A percentile compares a stretch with the other conserved stretches of the same genome.
These are phyloP conservation scores for Colletotrichum lupini DNA, from an alignment of 2,329 filamentous ascomycete genomes.

Conservation along the genomic window DNA sequence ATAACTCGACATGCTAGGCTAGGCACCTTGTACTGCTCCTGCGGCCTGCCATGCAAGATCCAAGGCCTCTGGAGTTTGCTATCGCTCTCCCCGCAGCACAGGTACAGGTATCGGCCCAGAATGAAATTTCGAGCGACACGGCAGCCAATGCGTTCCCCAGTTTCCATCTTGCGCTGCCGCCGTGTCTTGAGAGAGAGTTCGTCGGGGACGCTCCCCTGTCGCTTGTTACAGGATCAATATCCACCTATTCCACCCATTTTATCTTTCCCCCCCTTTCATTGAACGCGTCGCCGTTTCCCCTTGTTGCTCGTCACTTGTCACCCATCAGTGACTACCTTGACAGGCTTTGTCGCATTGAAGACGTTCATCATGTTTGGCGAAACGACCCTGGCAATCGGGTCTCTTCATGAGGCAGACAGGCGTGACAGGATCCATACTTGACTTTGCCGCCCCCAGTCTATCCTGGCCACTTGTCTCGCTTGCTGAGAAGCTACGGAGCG, in stretches of 20 bases:
- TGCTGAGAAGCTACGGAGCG: background rate
- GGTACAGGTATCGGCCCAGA: constrained; percentile 6
- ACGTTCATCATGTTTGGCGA: constrained; percentile 17
- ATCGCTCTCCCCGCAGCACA: constrained; percentile 18
- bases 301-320: background rate
- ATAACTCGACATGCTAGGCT: background rate
- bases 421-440: constrained; percentile 3
- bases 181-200: background rate
- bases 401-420: constrained; percentile 24
- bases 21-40: background rate
- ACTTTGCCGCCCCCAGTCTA: constrained; percentile 12
- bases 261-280: constrained; percentile 13
- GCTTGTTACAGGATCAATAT: constrained; percentile 19
- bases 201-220: constrained; percentile 8
- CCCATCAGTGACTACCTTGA: background rate
- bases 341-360: constrained; percentile 20
- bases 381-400: constrained; percentile 17
- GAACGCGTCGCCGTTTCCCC: constrained; percentile 4
- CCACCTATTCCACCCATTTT: constrained; percentile 3
- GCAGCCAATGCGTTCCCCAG: constrained; percentile 24
- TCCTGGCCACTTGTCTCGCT: constrained; percentile 24
- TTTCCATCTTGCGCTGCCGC: constrained; percentile 21
- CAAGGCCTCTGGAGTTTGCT: background rate
- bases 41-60: background rate
- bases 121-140: constrained; percentile 32